A percentile compares a stretch with the other conserved stretches of the same genome.
Evolutionary conservation across 345 rosid genomes (phyloP).

Genomic region (Luvunga scandens): DNA sequence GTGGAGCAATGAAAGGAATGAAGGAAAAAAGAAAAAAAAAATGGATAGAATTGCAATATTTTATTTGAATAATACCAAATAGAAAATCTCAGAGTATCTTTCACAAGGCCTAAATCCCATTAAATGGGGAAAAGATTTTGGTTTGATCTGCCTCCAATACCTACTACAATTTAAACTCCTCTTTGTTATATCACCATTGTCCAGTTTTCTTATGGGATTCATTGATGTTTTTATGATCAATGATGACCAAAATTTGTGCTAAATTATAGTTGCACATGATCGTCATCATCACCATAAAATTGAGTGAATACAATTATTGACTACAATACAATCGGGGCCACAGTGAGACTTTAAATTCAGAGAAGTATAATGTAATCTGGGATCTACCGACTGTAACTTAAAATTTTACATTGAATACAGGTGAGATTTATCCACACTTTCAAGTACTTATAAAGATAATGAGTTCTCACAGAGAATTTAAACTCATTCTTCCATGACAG

Average conservation of each 20-base stretch:
- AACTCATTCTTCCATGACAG: no score
- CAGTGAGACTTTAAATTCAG: no score
- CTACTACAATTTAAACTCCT: not conserved
- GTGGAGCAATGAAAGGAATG: slow-evolving; percentile 24
- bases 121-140: slow-evolving; percentile 22
- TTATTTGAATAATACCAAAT: slow-evolving; percentile 5
- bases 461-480: no score
- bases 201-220: slow-evolving; percentile 1
- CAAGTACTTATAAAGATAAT: no score
- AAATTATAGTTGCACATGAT: slow-evolving; percentile 10
- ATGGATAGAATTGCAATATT: not conserved
- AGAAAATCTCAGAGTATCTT: slow-evolving; percentile 7
- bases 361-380: no score
- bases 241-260: slow-evolving; percentile 13
- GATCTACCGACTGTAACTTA: no score
- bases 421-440: no score
- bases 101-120: slow-evolving; percentile 25
- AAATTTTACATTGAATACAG: no score
- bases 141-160: slow-evolving; percentile 13
- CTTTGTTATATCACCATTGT: not conserved
- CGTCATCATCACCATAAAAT: slow-evolving; percentile 7
- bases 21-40: not conserved
- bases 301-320: not conserved
- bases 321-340: no score
- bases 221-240: not conserved